These are phyloP conservation scores for Termitomyces sp. DNA, from an alignment of 768 basidiomycete species.

Conservation along the genomic window DNA sequence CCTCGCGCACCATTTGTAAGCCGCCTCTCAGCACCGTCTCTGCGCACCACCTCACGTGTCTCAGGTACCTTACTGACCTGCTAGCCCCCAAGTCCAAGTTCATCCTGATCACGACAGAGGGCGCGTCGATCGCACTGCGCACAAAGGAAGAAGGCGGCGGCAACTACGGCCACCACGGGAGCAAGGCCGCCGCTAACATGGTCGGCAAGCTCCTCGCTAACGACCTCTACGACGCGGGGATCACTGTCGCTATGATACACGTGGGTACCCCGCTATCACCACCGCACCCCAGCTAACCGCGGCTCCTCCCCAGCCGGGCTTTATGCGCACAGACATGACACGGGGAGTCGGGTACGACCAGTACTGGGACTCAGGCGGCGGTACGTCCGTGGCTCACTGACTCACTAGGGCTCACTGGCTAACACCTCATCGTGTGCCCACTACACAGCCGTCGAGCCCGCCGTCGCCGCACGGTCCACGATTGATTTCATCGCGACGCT, in stretches of 20 bases:
- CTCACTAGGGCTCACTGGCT: background rate
- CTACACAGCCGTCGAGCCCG: slow-evolving; percentile 35
- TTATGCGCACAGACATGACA: background rate
- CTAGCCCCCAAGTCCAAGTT: slow-evolving; percentile 30
- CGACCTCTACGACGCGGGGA: slow-evolving; percentile 32
- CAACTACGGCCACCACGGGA: slow-evolving; percentile 45
- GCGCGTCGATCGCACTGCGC: slow-evolving; percentile 36
- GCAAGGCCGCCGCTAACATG: slow-evolving; percentile 46
- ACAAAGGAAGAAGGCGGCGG: slow-evolving; percentile 41
- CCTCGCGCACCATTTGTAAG: slow-evolving; percentile 24
- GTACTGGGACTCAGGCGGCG: slow-evolving; percentile 39
- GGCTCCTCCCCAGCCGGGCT: slow-evolving; percentile 32
- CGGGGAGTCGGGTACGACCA: slow-evolving; percentile 32
- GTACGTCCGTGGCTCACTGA: slow-evolving; percentile 12
- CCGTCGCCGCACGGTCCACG: slow-evolving; percentile 33
- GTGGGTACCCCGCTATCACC: slow-evolving; percentile 25
- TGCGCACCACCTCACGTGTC: too few species aligned
- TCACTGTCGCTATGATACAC: slow-evolving; percentile 39
- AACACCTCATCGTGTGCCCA: too few species aligned
- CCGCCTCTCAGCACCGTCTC: too few species aligned
- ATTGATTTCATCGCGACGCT: slow-evolving; percentile 31
- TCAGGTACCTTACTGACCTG: slow-evolving; percentile 16
- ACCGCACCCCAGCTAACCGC: background rate
- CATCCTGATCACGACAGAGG: slow-evolving; percentile 41
- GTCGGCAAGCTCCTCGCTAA: slow-evolving; percentile 35